A percentile compares a stretch with the other conserved stretches of the same genome.
Conservation (phyloP, 2,329 filamentous ascomycete species). For the Amauroascus verrucosus region DNA sequence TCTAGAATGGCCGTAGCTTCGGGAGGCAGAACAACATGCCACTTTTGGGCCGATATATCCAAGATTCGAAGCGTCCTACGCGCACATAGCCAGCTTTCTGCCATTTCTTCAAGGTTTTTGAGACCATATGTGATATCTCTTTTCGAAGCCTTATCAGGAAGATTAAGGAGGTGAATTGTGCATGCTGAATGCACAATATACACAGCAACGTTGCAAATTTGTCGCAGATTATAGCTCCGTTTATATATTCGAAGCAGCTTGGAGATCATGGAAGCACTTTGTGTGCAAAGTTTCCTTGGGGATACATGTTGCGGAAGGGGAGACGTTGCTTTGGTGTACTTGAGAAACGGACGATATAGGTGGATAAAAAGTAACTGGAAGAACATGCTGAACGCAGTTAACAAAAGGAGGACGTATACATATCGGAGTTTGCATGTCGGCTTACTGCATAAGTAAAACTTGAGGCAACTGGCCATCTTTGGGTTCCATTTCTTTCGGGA, state of each 20-base stretch:
- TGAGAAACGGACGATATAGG: constrained; percentile 87
- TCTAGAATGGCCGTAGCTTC: constrained; percentile 69
- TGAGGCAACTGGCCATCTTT: constrained; percentile 83
- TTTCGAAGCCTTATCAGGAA: constrained; percentile 82
- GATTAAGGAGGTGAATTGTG: constrained; percentile 84
- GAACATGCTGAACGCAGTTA: constrained; percentile 64
- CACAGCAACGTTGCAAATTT: constrained; percentile 93
- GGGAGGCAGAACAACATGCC: constrained; percentile 75
- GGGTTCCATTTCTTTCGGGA: constrained; percentile 79
- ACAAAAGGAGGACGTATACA: neutral
- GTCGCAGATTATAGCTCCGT: constrained; percentile 75
- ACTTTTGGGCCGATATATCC: constrained; percentile 74
- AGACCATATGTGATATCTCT: constrained; percentile 84
- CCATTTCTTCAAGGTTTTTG: constrained; percentile 88
- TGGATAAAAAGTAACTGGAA: constrained; percentile 93
- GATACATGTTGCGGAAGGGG: constrained; percentile 80
- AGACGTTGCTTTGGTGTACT: constrained; percentile 71
- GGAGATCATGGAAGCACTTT: constrained; percentile 79
- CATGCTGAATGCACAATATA: constrained; percentile 93
- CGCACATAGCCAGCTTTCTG: constrained; percentile 86
- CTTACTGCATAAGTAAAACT: constrained; percentile 78
- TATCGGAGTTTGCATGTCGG: constrained; percentile 20
- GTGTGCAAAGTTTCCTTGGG: constrained; percentile 79
- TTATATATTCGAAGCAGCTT: constrained; percentile 94
- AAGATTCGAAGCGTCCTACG: constrained; percentile 76